phyloP scores from a whole-genome alignment of 495 filamentous ascomycete species.

The Diplogelasinospora grovesii region DNA sequence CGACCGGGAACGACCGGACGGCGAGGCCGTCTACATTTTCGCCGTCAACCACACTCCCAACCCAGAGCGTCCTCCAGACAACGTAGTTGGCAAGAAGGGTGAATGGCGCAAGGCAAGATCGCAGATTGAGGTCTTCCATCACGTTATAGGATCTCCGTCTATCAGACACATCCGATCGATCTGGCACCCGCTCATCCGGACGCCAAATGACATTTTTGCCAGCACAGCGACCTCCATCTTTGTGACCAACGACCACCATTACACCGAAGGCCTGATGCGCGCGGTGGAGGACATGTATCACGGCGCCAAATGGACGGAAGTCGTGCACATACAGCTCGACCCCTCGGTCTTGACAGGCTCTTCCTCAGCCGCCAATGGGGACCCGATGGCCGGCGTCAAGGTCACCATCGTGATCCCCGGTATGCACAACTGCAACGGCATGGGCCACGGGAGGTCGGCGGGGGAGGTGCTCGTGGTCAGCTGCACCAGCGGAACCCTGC shows the following conservation, averaged over 20 bases:
- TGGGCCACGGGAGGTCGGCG: slow-evolving; percentile 43
- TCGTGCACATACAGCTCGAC: slow-evolving; percentile 22
- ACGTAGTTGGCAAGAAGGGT: too few relatives aligned
- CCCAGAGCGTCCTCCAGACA: slow-evolving; percentile 8
- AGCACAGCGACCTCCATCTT: slow-evolving; percentile 43
- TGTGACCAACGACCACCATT: slow-evolving; percentile 56
- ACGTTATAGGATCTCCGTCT: slow-evolving; percentile 30
- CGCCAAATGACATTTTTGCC: slow-evolving; percentile 55
- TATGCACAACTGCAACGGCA: slow-evolving; percentile 50
- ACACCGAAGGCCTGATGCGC: slow-evolving; percentile 41
- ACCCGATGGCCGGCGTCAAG: slow-evolving; percentile 30
- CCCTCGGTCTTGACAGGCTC: slow-evolving; percentile 8
- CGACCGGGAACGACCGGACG: slow-evolving; percentile 33
- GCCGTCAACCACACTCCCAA: slow-evolving; percentile 51
- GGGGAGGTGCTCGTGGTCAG: slow-evolving; percentile 45
- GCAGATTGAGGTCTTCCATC: slow-evolving; percentile 54
- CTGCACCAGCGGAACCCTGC: slow-evolving; percentile 25
- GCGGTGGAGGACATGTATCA: slow-evolving; percentile 33
- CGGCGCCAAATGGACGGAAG: slow-evolving; percentile 27
- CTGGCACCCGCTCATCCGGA: slow-evolving; percentile 43
- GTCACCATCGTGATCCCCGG: slow-evolving; percentile 37
- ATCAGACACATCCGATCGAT: slow-evolving; percentile 37
- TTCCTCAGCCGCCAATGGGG: slow-evolving; percentile 25
- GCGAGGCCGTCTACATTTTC: slow-evolving; percentile 52
- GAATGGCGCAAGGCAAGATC: slow-evolving; percentile 26